Conservation (phyloP, 139 green algal genomes). For the Picochlorum sp. region DNA sequence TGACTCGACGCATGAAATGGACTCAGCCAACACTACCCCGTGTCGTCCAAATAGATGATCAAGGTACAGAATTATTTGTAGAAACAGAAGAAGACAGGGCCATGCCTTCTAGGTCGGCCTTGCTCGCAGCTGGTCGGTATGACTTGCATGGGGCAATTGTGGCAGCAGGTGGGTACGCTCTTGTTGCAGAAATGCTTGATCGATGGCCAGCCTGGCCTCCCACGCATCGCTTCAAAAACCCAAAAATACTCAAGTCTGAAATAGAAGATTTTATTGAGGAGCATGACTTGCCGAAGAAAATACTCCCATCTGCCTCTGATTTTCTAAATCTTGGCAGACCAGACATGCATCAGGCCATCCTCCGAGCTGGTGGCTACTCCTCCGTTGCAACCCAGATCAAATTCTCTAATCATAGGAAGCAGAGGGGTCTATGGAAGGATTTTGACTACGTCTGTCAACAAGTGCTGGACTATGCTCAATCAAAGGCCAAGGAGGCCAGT, state of each 20-base stretch:
- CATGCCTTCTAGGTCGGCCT: conserved; percentile 19
- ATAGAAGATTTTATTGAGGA: conserved; percentile 7
- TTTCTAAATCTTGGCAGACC: conserved; percentile 21
- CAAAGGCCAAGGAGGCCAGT: background rate
- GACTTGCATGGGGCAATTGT: conserved; percentile 37
- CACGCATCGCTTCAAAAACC: background rate
- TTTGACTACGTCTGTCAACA: background rate
- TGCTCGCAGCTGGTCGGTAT: conserved; percentile 26
- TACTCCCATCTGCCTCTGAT: conserved; percentile 16
- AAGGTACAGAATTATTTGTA: conserved; percentile 11
- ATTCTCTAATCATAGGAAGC: background rate
- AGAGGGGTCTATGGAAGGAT: background rate
- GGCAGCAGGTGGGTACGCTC: conserved; percentile 26
- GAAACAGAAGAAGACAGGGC: conserved; percentile 18
- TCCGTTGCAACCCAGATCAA: conserved; percentile 6
- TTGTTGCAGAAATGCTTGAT: conserved; percentile 17
- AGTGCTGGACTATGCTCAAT: background rate
- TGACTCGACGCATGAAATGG: conserved; percentile 16
- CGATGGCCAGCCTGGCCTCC: conserved; percentile 20
- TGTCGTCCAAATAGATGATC: conserved; percentile 18
- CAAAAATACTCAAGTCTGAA: background rate
- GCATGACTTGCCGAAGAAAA: background rate
- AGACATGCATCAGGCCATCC: conserved; percentile 31
- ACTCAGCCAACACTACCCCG: conserved; percentile 5
- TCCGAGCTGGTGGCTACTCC: conserved; percentile 25